Conservation (phyloP, 345 rosid species). For the Odontarrhena argentea region DNA sequence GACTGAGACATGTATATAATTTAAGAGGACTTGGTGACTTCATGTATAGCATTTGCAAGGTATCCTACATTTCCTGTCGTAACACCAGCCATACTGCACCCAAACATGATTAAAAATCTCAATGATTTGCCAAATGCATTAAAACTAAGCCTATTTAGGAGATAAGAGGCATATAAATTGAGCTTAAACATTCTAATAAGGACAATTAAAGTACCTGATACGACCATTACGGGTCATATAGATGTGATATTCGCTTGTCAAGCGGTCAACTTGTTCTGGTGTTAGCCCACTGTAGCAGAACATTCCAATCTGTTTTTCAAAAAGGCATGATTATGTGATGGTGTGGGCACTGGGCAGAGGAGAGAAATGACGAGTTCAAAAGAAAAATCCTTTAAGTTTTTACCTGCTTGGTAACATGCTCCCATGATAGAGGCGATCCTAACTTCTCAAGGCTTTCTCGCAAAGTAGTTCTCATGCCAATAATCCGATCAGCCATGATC, state of each 20-base stretch:
- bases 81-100: constrained; percentile 93
- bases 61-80: constrained; percentile 80
- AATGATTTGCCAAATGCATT: constrained; percentile 17
- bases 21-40: constrained; percentile 64
- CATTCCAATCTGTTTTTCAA: constrained; percentile 80
- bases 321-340: constrained; percentile 3
- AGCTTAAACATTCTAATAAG: not conserved
- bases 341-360: not conserved
- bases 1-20: not conserved
- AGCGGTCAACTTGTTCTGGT: constrained; percentile 85
- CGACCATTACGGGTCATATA: constrained; percentile 94
- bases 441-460: constrained; percentile 80
- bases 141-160: not conserved
- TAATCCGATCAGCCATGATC: constrained; percentile 97
- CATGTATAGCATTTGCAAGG: constrained; percentile 85
- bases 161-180: not conserved
- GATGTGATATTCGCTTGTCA: constrained; percentile 78
- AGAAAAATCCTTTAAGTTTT: not conserved
- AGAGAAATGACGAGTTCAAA: constrained; percentile 1
- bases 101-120: constrained; percentile 26
- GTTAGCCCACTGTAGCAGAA: constrained; percentile 95
- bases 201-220: constrained; percentile 57
- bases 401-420: constrained; percentile 91
- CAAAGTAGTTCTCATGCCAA: constrained; percentile 78
- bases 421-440: constrained; percentile 84